Percentiles rank a stretch among this genome's conserved stretches.
phyloP scores from a whole-genome alignment of 2,329 filamentous ascomycete genomes.

The Fusarium napiforme region DNA sequence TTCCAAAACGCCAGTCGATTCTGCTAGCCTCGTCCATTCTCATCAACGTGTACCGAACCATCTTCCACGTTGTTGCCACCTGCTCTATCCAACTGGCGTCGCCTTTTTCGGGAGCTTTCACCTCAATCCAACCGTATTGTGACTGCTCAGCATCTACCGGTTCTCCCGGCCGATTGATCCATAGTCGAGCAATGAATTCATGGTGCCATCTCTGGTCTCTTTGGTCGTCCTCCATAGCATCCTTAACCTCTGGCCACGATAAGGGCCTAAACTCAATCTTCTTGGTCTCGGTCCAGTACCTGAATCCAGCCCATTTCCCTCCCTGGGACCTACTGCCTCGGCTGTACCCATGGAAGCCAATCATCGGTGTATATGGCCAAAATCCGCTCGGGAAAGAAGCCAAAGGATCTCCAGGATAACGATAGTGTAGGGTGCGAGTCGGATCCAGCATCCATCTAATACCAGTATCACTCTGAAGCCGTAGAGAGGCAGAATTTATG shows the following conservation, averaged over 20 bases:
- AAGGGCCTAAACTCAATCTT: neutral
- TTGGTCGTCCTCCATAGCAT: neutral
- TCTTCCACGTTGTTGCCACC: neutral
- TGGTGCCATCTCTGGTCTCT: accelerated
- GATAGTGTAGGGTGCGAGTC: accelerated
- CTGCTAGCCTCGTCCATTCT: accelerated
- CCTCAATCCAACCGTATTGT: neutral
- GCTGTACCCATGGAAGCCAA: neutral
- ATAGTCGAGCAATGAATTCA: neutral
- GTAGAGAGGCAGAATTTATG: too few relatives aligned
- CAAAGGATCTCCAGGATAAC: neutral
- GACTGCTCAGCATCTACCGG: neutral
- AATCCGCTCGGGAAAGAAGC: accelerated
- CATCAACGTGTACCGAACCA: neutral
- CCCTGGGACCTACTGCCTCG: neutral
- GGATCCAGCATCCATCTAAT: neutral
- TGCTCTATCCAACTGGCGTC: neutral
- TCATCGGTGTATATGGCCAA: accelerated
- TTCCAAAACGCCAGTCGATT: neutral
- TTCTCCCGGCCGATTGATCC: neutral
- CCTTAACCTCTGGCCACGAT: neutral
- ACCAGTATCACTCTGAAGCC: neutral
- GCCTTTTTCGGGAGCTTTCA: neutral
- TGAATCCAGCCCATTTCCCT: neutral
- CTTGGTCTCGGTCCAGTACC: neutral